These are phyloP conservation scores for Aspergillus clavatus DNA, from an alignment of 2,329 filamentous ascomycete species.

Conservation along the genomic window DNA sequence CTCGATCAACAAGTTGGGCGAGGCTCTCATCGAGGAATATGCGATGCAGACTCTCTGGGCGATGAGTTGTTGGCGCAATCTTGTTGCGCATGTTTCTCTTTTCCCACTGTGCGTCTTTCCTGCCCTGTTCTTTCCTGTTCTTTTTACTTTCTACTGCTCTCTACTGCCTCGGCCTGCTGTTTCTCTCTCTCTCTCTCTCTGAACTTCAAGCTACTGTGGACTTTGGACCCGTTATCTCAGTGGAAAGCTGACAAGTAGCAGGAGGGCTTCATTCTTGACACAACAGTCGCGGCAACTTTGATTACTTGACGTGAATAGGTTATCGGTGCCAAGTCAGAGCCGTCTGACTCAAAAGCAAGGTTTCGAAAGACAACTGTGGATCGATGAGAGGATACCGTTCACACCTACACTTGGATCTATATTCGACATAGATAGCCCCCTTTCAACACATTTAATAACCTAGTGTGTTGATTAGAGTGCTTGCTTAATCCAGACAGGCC, in stretches of 20 bases:
- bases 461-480: conserved; percentile 19
- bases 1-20: background rate
- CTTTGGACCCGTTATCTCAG: conserved; percentile 6
- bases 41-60: background rate
- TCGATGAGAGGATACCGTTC: conserved; percentile 5
- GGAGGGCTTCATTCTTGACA: no score
- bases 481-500: conserved; percentile 18
- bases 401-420: no score
- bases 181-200: background rate
- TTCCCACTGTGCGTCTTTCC: background rate
- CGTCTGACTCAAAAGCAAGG: no score
- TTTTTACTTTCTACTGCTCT: background rate
- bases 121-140: background rate
- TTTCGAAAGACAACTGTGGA: background rate
- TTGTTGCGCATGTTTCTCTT: background rate
- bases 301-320: no score
- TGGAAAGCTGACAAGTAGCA: background rate
- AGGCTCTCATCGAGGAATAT: background rate
- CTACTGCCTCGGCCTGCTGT: background rate
- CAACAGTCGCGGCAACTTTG: no score
- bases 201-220: conserved; percentile 2
- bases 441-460: conserved; percentile 10
- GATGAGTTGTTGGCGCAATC: background rate
- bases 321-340: no score
- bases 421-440: conserved; percentile 16